Evolutionary conservation across 768 basidiomycete species (phyloP), one percentile per base, ranked within the genome.

Genomic region (Termitomyces eurrhizus): DNA sequence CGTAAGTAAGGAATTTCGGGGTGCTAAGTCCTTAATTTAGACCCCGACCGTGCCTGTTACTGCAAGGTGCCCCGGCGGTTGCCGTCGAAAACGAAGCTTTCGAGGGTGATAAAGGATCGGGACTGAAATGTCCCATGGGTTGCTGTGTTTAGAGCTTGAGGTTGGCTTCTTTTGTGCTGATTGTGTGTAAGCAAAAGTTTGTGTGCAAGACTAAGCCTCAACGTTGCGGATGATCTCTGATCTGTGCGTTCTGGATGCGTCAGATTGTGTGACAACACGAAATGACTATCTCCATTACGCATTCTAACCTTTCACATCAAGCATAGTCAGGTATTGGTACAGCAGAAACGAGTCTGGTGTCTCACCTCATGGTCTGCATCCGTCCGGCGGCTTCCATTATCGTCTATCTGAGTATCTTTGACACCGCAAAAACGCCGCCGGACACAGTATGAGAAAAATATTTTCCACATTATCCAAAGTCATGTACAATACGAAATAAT

Each of bases 121-220:
- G n/a, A 55, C 35, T 18, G 11, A 41, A 32, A 49, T 45, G 45
- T 39, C 13, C 46, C 12, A 29, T 57, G 55, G 9, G 52, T 57
- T 52, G 41, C 60, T 18, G 50, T 52, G 21, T 11, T 14, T 41
- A 61, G 50, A 52, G 49, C 9, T 24, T 49, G 39, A 54, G 32
- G 35, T 26, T 16, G 24, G 48, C 26, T 60, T 55, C 52, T 37
- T n/a, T 36, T 41, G 53, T 24, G 51, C 21, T 18, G 46, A 52
- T 45, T 56, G 58, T 42, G 60, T 44, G 52, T 13, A 29, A 35
- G 60, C 39, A 61, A 61, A n/a, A n/a, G 46, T 33, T 50, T 60
- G 32, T 60, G 32, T 49, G 44, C 48, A n/a, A 52, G 24, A 36
- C 16, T 18, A 51, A 51, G 24, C 26, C 59, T 54, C 41, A 36